Base-by-base conservation (phyloP, 108 stramenopile species). In the Bacterosira constricta region DNA sequence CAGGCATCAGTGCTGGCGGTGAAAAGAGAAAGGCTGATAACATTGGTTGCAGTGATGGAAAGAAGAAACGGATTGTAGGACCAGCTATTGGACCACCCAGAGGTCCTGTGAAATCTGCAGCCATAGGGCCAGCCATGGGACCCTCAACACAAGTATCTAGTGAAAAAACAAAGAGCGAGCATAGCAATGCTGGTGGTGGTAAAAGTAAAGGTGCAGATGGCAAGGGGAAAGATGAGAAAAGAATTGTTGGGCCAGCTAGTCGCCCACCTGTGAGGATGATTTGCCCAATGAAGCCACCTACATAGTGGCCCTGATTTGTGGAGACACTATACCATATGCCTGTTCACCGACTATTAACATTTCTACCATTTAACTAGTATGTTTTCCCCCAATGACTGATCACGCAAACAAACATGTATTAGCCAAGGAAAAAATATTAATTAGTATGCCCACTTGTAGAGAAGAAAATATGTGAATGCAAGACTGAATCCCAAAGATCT, bases 51-150 rank as follows among this genome's bases (percentile, higher is more conserved):
- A 30, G 20, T 15, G 26, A 35, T 17, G 38, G n/a, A 47, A 50
- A 66, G 44, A 50, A 70, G 47, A 60, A 32, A 47, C 42, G 20
- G 53, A 23, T 30, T 15, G 54, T 53, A 25, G 68, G 68, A 41
- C 67, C 67, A 45, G 37, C 21, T 6, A 58, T 58, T 45, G 39
- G 42, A 29, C 63, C 64, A 49, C 12, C 9, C 26, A 34, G 47
- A 49, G 55, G 55, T 56, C 55, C 55, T 4, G 36, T 25, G 3
- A 44, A 21, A 41, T 39, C 66, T 30, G 36, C 30, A 70, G 45
- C 44, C 0, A 49, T 60, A 3, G 69, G 61, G n/a, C 46, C 50
- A 32, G 38, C 62, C 18, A 52, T 13, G 29, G 50, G 60, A 51
- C 61, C 71, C 26, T 51, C 59, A 30, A 29, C 27, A 29, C 21